Conservation (phyloP, 768 basidiomycete genomes). For the Trametes sanguinea region DNA sequence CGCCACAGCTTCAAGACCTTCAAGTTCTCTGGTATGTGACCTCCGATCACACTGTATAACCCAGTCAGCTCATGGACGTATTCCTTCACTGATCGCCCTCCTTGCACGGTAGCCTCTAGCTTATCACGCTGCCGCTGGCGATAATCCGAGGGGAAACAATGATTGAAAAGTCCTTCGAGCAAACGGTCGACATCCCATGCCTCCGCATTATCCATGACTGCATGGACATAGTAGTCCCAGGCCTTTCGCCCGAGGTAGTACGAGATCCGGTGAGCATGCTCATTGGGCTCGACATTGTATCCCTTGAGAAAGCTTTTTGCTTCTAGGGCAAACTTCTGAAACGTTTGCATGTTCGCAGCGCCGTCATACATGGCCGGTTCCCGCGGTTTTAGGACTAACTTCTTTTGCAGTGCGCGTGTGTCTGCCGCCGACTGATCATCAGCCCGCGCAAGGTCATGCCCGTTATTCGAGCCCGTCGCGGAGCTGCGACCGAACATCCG, state of each 20-base stretch:
- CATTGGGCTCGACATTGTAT: background rate
- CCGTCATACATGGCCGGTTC: too few relatives aligned
- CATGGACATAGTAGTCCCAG: constrained; percentile 29
- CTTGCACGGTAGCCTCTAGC: background rate
- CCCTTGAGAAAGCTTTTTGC: constrained; percentile 8
- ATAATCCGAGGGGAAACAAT: constrained; percentile 28
- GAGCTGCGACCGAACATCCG: constrained; percentile 4
- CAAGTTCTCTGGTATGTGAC: constrained; percentile 1
- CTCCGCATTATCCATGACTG: constrained; percentile 2
- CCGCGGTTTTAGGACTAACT: too few relatives aligned
- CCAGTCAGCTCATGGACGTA: constrained; percentile 23
- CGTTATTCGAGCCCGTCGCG: too few relatives aligned
- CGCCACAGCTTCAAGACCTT: constrained; percentile 12
- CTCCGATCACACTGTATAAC: constrained; percentile 18
- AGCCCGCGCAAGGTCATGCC: too few relatives aligned
- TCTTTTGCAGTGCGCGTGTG: too few relatives aligned
- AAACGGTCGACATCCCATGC: constrained; percentile 21
- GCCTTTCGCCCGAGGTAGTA: constrained; percentile 27
- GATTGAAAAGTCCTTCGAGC: constrained; percentile 25
- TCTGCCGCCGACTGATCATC: too few relatives aligned
- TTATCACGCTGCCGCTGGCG: constrained; percentile 13
- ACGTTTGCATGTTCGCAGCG: too few relatives aligned
- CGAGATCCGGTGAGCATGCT: background rate
- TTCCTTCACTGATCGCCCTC: constrained; percentile 3
- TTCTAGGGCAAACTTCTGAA: constrained; percentile 20